Percentiles rank a stretch among this genome's conserved stretches.
Evolutionary conservation across 345 rosid genomes (phyloP).

Genomic region (Eucalyptus erythrocorys): DNA sequence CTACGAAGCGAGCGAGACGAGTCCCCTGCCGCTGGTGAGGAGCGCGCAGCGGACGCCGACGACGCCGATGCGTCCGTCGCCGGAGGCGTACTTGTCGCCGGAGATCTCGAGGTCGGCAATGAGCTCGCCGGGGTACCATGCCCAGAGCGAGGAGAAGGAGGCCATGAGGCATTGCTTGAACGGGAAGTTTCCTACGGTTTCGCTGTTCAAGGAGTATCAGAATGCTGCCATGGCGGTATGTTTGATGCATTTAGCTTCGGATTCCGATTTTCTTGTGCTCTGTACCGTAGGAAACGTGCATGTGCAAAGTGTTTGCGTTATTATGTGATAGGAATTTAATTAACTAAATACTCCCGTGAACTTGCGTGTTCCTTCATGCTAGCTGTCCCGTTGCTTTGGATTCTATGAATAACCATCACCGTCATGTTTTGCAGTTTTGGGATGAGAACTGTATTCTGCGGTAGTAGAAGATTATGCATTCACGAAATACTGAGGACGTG

Average conservation of each 20-base stretch:
- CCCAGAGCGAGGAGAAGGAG: conserved; percentile 27
- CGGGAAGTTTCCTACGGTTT: conserved; percentile 77
- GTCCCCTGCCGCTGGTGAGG: conserved; percentile 46
- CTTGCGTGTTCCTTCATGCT: neutral
- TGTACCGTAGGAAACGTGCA: neutral
- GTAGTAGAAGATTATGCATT: neutral
- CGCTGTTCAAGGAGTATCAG: conserved; percentile 82
- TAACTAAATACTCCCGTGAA: neutral
- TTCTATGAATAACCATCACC: neutral
- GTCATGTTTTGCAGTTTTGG: neutral
- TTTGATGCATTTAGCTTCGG: neutral
- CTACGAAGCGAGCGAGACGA: conserved; percentile 35
- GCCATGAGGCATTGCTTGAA: conserved; percentile 57
- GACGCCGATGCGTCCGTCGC: conserved; percentile 17
- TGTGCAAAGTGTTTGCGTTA: neutral
- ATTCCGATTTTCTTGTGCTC: neutral
- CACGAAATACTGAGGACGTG: neutral
- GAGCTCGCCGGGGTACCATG: conserved; percentile 23
- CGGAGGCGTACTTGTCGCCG: conserved; percentile 71
- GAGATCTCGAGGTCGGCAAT: conserved; percentile 31
- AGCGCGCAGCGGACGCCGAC: conserved; percentile 14
- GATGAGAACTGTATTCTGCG: neutral
- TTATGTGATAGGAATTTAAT: neutral
- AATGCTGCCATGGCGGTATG: conserved; percentile 88
- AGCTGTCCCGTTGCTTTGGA: neutral